phyloP scores from a whole-genome alignment of 1,284 basidiomycete species.

The Apiotrichum porosum region DNA sequence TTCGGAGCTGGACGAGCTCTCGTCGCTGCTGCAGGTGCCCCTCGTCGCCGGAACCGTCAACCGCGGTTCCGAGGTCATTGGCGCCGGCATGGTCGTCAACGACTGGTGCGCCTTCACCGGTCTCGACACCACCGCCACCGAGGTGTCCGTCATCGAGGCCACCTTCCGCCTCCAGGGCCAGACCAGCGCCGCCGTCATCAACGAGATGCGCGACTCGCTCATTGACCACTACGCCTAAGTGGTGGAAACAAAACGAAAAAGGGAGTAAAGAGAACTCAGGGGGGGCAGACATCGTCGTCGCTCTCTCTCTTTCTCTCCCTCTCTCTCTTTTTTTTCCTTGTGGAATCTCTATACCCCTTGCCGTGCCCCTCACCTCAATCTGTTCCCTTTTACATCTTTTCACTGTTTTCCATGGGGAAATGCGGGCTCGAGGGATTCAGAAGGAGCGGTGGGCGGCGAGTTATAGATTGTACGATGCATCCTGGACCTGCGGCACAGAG shows the following conservation, averaged over 20 bases:
- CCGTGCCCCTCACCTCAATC: too few relatives aligned
- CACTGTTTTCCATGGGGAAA: constrained; percentile 1
- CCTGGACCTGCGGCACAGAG: too few relatives aligned
- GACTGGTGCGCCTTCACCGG: constrained; percentile 99
- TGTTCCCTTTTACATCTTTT: too few relatives aligned
- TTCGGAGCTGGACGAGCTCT: constrained; percentile 96
- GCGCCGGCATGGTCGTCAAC: constrained; percentile 95
- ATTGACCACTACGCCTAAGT: constrained; percentile 86
- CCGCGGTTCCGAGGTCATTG: constrained; percentile 94
- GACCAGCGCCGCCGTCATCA: constrained; percentile 76
- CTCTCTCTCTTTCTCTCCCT: not conserved
- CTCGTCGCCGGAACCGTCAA: constrained; percentile 97
- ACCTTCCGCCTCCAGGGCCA: constrained; percentile 92
- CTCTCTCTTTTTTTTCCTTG: too few relatives aligned
- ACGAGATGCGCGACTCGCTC: constrained; percentile 88
- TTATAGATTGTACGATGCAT: constrained; percentile 2
- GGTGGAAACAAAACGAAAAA: too few relatives aligned
- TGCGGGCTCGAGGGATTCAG: not conserved
- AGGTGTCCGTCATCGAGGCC: constrained; percentile 96
- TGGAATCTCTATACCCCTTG: too few relatives aligned
- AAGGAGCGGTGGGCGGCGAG: not conserved
- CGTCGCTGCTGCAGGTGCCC: constrained; percentile 88
- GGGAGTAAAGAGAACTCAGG: too few relatives aligned
- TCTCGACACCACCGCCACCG: constrained; percentile 93
- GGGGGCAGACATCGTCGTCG: too few relatives aligned